These are phyloP conservation scores for Pyrenophora tritici-repentis DNA, from an alignment of 2,329 filamentous ascomycete species.

Conservation along the genomic window DNA sequence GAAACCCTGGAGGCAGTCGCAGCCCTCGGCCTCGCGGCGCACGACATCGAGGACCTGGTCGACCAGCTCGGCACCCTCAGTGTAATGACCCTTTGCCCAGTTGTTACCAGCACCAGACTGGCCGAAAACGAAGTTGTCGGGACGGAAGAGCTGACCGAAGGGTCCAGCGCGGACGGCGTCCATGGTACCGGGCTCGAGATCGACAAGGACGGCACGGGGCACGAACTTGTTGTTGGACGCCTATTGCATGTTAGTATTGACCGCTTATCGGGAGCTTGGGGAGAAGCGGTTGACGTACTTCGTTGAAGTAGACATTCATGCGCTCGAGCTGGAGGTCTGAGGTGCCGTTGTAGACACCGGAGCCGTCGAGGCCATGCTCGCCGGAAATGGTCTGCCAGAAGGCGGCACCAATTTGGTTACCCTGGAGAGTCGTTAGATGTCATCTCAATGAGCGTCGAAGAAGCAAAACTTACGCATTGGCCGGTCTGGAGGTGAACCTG, in stretches of 20 bases:
- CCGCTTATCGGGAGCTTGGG: conserved; percentile 4
- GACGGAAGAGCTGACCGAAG: conserved; percentile 98
- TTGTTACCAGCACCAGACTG: conserved; percentile 99
- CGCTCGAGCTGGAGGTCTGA: conserved; percentile 99
- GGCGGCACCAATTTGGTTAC: conserved; percentile 99
- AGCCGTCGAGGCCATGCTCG: conserved; percentile 93
- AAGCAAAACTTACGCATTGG: conserved; percentile 80
- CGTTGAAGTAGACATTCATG: conserved; percentile 99
- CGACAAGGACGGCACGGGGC: conserved; percentile 97
- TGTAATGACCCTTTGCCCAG: conserved; percentile 99
- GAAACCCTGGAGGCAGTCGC: conserved; percentile 99
- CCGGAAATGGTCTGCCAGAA: conserved; percentile 78
- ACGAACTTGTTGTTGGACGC: conserved; percentile 99
- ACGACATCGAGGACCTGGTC: conserved; percentile 98
- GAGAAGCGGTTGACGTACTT: conserved; percentile 59
- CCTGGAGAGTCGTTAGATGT: conserved; percentile 61
- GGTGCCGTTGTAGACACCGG: conserved; percentile 96
- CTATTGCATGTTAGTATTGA: conserved; percentile 55
- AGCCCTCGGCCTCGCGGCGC: conserved; percentile 97
- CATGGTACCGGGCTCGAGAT: conserved; percentile 99
- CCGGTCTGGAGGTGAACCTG: conserved; percentile 99
- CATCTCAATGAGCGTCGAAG: conserved; percentile 11
- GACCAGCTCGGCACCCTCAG: conserved; percentile 97
- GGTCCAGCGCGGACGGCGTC: conserved; percentile 97
- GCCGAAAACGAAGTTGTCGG: conserved; percentile 99